Evolutionary conservation across 2,329 filamentous ascomycete genomes (phyloP).

Genomic region (Scortechinia acanthostroma): DNA sequence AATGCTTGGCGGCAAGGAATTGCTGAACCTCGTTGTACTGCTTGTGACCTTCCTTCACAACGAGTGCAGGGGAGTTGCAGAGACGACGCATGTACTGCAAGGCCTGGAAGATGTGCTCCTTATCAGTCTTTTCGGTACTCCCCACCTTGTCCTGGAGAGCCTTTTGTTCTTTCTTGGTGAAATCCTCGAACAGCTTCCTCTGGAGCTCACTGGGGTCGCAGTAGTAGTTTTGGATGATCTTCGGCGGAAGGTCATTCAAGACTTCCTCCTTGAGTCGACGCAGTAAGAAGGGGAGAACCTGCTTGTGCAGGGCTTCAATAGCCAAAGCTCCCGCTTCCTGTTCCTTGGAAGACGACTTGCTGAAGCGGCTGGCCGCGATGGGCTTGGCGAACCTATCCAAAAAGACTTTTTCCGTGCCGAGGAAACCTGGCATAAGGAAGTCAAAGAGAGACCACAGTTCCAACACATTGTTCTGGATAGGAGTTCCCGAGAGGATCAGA

Average conservation of each 20-base stretch:
- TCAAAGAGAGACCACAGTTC: constrained; percentile 98
- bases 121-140: constrained; percentile 81
- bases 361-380: constrained; percentile 87
- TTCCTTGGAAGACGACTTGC: constrained; percentile 95
- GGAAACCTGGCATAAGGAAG: constrained; percentile 96
- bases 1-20: constrained; percentile 71
- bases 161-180: constrained; percentile 86
- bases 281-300: constrained; percentile 91
- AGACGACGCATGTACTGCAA: constrained; percentile 99
- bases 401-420: constrained; percentile 92
- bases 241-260: constrained; percentile 87
- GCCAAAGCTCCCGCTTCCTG: constrained; percentile 93
- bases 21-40: constrained; percentile 83
- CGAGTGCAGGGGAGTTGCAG: constrained; percentile 92
- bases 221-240: constrained; percentile 99
- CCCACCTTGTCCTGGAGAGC: constrained; percentile 78
- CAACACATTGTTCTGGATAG: constrained; percentile 94
- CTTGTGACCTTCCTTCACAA: constrained; percentile 88
- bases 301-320: constrained; percentile 96
- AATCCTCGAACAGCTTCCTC: constrained; percentile 91
- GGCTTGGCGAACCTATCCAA: constrained; percentile 90
- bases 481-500: constrained; percentile 90
- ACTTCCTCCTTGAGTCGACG: constrained; percentile 97
- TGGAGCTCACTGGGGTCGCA: constrained; percentile 94
- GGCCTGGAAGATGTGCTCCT: constrained; percentile 98